Evolutionary conservation across 73 alveolate species (phyloP), one percentile per base, ranked within the genome.

Genomic region (Urostyla sp.): DNA sequence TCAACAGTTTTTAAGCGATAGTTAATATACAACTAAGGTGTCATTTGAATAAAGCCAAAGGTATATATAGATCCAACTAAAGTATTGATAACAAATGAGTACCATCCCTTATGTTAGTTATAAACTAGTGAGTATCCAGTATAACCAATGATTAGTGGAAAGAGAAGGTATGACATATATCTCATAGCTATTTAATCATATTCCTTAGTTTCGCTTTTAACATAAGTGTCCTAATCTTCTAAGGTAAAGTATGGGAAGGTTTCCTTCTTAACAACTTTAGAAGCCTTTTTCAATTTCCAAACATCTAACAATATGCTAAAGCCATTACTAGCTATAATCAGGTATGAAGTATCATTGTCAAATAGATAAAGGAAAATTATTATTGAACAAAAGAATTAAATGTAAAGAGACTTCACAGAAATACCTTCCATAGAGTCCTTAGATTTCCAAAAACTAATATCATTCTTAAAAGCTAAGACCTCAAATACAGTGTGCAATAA

Each of bases 21-120:
- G 90, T 98, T 98, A 66, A 98, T 96, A 88, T 92, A 98, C 46
- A 98, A 87, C 85, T 98, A 96, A 21, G 99, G 99, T 20, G 99
- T 98, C 98, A 98, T 95, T 76, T 84, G 78, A 55, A 96, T 94
- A 72, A 98, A 98, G 27, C 99, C 99, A 72, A 92, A 94, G 26
- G 92, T 84, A 79, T 95, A 95, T 18, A 95, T 94, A 48, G 78
- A 78, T 16, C 95, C 94, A 18, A 94, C 99, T 50, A 94, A 46
- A 24, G 98, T 91, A 66, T 85, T 85, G 49, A 95, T 44, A 23
- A 91, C 74, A 83, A 90, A 95, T 0, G 97, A 88, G 72, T 91
- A 92, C 97, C 97, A 94, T 20, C 94, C 83, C 85, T 90, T 90
- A 80, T 92, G 94, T 55, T 89, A 87, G 53, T 80, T 82, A 84